phyloP scores from a whole-genome alignment of 768 basidiomycete species.

The Boletus vinaceobasis region DNA sequence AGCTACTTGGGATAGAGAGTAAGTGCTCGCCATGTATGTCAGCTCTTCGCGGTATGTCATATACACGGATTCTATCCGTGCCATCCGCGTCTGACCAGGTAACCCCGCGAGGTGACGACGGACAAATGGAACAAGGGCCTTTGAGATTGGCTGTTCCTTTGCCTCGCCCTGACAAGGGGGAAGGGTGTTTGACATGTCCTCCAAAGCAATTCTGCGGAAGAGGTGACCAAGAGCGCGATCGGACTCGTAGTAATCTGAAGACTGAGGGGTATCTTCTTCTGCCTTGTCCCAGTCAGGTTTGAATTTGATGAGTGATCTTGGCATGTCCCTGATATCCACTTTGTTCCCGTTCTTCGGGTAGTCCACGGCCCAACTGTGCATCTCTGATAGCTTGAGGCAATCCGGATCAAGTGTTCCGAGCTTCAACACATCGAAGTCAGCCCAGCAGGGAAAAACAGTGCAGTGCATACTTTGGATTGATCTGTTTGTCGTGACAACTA shows the following conservation, averaged over 20 bases:
- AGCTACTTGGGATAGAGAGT: constrained; percentile 57
- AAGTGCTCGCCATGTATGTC: constrained; percentile 64
- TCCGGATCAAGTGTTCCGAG: constrained; percentile 55
- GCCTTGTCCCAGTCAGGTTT: constrained; percentile 80
- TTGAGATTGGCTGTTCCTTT: constrained; percentile 32
- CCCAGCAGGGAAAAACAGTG: background rate
- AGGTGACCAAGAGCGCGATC: constrained; percentile 66
- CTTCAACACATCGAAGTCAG: constrained; percentile 31
- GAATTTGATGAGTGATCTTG: constrained; percentile 54
- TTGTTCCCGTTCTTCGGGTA: constrained; percentile 76
- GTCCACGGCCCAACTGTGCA: constrained; percentile 68
- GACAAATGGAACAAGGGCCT: constrained; percentile 21
- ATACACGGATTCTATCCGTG: constrained; percentile 19
- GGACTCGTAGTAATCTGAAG: constrained; percentile 70
- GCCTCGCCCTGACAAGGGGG: constrained; percentile 10
- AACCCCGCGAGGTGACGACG: constrained; percentile 14
- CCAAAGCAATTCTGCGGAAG: constrained; percentile 58
- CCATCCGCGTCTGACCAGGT: background rate
- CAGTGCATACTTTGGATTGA: constrained; percentile 57
- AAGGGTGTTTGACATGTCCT: constrained; percentile 27
- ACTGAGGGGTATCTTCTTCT: constrained; percentile 50
- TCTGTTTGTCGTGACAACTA: constrained; percentile 39
- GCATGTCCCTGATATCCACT: constrained; percentile 53
- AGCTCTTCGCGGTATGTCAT: constrained; percentile 59
- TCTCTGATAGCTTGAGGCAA: constrained; percentile 56